These are phyloP conservation scores for Maudiozyma bulderi DNA, from an alignment of 805 yeast genomes.

Conservation along the genomic window DNA sequence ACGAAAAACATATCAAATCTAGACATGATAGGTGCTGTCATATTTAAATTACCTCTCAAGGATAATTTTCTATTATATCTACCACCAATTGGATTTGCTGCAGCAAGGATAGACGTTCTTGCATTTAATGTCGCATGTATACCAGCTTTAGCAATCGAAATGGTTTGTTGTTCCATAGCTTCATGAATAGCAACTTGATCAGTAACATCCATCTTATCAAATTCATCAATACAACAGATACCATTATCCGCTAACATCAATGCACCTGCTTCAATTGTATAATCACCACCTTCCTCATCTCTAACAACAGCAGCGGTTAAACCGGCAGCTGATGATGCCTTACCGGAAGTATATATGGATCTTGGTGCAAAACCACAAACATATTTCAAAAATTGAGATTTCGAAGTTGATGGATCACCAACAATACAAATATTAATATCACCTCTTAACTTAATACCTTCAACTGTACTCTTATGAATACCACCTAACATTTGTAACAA, in stretches of 20 bases:
- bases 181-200: conserved; percentile 99
- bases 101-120: conserved; percentile 90
- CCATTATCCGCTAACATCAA: conserved; percentile 97
- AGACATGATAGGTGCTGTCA: conserved; percentile 99
- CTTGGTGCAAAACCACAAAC: conserved; percentile 87
- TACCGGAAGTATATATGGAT: conserved; percentile 94
- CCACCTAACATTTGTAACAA: conserved; percentile 86
- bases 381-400: conserved; percentile 90
- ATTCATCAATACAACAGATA: conserved; percentile 96
- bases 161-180: conserved; percentile 99
- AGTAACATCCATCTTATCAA: conserved; percentile 90
- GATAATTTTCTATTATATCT: conserved; percentile 83
- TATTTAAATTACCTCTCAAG: conserved; percentile 73
- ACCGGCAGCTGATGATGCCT: conserved; percentile 98
- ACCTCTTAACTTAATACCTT: conserved; percentile 91
- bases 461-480: conserved; percentile 86
- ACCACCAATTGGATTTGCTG: conserved; percentile 98
- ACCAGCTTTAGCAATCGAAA: conserved; percentile 97
- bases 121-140: conserved; percentile 97
- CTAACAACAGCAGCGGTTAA: conserved; percentile 94
- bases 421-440: conserved; percentile 94
- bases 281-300: conserved; percentile 95
- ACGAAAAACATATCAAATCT: conserved; percentile 94
- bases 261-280: conserved; percentile 97
- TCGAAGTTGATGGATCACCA: conserved; percentile 96